These are phyloP conservation scores for Colletotrichum cordylinicola DNA, from an alignment of 2,329 filamentous ascomycete species.

Conservation along the genomic window DNA sequence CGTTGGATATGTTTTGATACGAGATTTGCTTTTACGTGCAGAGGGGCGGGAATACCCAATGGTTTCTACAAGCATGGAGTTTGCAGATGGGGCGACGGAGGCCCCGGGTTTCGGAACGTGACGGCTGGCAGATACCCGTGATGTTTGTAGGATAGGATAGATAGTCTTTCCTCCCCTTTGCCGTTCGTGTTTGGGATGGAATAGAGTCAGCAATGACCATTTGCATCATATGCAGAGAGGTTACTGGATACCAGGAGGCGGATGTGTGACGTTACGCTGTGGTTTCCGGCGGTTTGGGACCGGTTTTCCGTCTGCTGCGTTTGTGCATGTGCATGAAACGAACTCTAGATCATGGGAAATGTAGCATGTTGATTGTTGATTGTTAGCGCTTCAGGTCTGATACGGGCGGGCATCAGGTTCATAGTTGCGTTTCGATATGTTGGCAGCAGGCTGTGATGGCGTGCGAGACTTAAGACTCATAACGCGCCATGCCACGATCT, in stretches of 20 bases:
- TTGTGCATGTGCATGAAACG: background rate
- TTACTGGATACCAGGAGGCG: background rate
- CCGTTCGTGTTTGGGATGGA: background rate
- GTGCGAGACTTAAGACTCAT: background rate
- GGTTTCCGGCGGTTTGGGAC: background rate
- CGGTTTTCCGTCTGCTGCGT: background rate
- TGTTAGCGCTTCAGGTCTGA: background rate
- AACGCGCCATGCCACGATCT: background rate
- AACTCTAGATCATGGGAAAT: background rate
- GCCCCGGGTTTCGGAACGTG: background rate
- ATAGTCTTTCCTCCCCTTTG: background rate
- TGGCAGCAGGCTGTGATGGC: accelerated
- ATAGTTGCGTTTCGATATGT: background rate
- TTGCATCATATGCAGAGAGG: background rate
- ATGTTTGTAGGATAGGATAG: background rate
- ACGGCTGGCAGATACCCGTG: background rate
- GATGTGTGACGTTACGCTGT: background rate
- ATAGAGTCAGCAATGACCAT: constrained; percentile 1
- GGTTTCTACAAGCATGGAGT: background rate
- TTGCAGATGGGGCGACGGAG: background rate
- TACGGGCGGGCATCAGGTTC: background rate
- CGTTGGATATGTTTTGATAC: background rate
- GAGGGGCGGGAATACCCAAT: background rate
- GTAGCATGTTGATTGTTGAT: background rate
- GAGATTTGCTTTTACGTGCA: background rate